These are phyloP conservation scores for Macrolepiota dolichaula DNA, from an alignment of 768 basidiomycete genomes.

Conservation along the genomic window DNA sequence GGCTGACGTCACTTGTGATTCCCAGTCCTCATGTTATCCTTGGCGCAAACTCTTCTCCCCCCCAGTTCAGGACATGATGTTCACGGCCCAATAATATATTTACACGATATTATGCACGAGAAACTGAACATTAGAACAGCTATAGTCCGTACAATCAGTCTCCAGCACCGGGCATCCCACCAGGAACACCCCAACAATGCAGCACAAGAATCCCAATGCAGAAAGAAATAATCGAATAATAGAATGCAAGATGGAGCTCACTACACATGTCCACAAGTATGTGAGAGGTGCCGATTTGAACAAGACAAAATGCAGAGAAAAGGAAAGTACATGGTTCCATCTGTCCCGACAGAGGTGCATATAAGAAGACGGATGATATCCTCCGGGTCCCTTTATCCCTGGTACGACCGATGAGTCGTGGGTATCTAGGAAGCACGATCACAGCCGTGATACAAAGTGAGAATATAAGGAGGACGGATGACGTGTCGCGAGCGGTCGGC, in stretches of 20 bases:
- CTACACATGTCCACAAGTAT: conserved; percentile 2
- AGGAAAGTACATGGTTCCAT: background rate
- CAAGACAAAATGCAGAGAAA: conserved; percentile 3
- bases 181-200: background rate
- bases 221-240: background rate
- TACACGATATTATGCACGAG: conserved; percentile 1
- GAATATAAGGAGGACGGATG: background rate
- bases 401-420: background rate
- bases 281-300: conserved; percentile 1
- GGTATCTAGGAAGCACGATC: background rate
- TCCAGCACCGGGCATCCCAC: background rate
- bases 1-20: conserved; percentile 4
- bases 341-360: background rate
- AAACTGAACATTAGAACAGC: background rate
- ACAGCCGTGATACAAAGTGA: background rate
- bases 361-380: background rate
- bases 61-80: background rate
- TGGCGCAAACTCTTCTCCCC: background rate
- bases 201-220: conserved; percentile 3
- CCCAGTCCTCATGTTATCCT: background rate
- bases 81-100: conserved; percentile 4
- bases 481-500: background rate
- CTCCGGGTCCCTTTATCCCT: background rate
- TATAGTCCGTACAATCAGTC: background rate
- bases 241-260: conserved; percentile 2